These are phyloP conservation scores for Kitagawia praeruptora DNA, from an alignment of 129 eudicot species.

Conservation along the genomic window DNA sequence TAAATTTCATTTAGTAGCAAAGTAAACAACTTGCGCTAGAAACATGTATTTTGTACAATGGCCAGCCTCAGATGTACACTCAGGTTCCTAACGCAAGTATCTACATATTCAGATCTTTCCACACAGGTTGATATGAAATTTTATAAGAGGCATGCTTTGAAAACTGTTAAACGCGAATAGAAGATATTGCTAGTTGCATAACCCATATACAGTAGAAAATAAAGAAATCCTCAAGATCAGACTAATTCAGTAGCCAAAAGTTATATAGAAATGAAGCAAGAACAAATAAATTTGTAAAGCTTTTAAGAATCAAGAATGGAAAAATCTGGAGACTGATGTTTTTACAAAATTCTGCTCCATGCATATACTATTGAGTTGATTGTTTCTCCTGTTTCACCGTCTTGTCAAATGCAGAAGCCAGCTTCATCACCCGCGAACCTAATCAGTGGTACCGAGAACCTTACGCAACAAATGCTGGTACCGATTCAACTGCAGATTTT, in stretches of 20 bases:
- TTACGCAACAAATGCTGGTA: slow-evolving; percentile 20
- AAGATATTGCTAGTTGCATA: background rate
- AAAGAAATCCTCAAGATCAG: background rate
- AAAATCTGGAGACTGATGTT: background rate
- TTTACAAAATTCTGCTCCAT: background rate
- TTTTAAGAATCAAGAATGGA: background rate
- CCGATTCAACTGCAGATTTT: slow-evolving; percentile 20
- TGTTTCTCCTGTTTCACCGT: background rate
- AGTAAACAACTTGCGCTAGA: background rate
- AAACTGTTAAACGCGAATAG: background rate
- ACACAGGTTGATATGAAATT: background rate
- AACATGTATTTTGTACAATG: background rate
- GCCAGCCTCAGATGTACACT: background rate
- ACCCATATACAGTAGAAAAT: background rate
- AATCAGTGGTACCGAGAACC: slow-evolving; percentile 76
- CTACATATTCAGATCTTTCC: background rate
- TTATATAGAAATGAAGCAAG: background rate
- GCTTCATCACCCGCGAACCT: slow-evolving; percentile 62
- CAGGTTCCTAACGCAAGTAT: background rate
- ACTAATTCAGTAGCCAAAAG: background rate
- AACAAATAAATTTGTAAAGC: background rate
- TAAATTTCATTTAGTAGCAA: background rate
- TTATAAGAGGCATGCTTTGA: background rate
- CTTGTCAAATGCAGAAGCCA: slow-evolving; percentile 62
- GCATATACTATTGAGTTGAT: background rate